Base-by-base conservation (phyloP, 2,329 filamentous ascomycete genomes). In the Zarea fungicola region DNA sequence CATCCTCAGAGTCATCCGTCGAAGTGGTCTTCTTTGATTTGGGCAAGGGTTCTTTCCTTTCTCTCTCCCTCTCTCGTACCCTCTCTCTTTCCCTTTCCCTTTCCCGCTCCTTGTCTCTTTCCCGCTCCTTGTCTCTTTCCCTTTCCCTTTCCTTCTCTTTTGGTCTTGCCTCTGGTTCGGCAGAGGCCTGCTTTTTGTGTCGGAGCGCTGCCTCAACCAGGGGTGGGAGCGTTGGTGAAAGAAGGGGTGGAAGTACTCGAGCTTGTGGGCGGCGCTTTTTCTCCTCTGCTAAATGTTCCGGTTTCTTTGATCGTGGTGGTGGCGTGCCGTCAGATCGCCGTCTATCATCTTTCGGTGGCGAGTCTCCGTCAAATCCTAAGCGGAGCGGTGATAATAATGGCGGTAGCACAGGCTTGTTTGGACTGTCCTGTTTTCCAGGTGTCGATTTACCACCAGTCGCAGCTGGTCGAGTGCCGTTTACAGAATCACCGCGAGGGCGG, bases 181-280 rank as follows among this genome's bases (percentile, higher is more conserved):
- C 35, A 5, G 50, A 50, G n/a, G 14, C 49, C 26, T 43, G 40
- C 22, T 52, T 50, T 39, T 35, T 48, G 10, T 62, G 66, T 14
- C 64, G 65, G 14, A 76, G 61, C 25, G 72, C 71, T 49, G 70
- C 72, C 52, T 81, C 75, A 0, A 82, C 63, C 16, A 73, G 60
- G 0, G 75, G 65, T 1, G 78, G 78, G 6, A 82, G 60, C 0
- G 77, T 81, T 0, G 78, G 78, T 1, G 78, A 82, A 10, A 82
- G 65, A 6, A 81, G 64, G 0, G 71, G 65, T 1, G 77, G 78
- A 22, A 81, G 60, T 40, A 64, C 65, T 8, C 62, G 14, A 8
- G 14, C 28, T 28, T 0, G 67, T 60, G 1, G 65, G 59, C 42
- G 70, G 18, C 67, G 62, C 52, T 67, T 75, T 56, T 68, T 76